Evolutionary conservation across 345 rosid genomes (phyloP), one percentile per base, ranked within the genome.

Genomic region (Raphanus sativus): DNA sequence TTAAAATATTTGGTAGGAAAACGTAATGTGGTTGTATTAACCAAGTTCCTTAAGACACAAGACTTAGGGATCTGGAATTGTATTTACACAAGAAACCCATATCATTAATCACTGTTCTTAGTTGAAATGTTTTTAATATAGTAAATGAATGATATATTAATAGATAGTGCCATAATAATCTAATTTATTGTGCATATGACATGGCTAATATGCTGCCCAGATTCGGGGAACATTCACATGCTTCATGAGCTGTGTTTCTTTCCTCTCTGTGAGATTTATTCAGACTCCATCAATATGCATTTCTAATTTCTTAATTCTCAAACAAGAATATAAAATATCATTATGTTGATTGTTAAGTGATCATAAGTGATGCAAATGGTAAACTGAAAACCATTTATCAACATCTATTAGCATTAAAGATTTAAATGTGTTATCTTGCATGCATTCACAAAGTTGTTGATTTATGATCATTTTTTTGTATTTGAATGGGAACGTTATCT

Each of bases 181-280:
- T 73, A 67, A 67, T 62, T 69, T 55, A 69, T 69, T 69, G 25
- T 45, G 29, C 75, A 75, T 80, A 69, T 69, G 75, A 59, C 42
- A 74, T 62, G 77, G 82, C 89, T 83, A 74, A 82, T 82, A 74
- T 81, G 25, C 71, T 81, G 87, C 91, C 80, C 82, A 65, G 77
- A 79, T 79, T 85, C 81, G 66, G 92, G 89, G 81, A 84, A 82
- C 83, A 77, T 81, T 65, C 86, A 86, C 82, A 82, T 85, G 87
- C 78, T 40, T 55, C 79, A 79, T 74, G 82, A 80, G 82, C 82
- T 80, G 81, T 78, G 66, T 56, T 28, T 69, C 48, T 54, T 40
- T 33, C 6, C 45, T 16, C 45, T 42, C 64, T 48, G n/a, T 65
- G 12, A 65, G 54, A 54, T 50, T 48, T 73, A 32, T 59, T 7